Base-by-base conservation (phyloP, 768 basidiomycete genomes). In the Melanogaster broomeanus region DNA sequence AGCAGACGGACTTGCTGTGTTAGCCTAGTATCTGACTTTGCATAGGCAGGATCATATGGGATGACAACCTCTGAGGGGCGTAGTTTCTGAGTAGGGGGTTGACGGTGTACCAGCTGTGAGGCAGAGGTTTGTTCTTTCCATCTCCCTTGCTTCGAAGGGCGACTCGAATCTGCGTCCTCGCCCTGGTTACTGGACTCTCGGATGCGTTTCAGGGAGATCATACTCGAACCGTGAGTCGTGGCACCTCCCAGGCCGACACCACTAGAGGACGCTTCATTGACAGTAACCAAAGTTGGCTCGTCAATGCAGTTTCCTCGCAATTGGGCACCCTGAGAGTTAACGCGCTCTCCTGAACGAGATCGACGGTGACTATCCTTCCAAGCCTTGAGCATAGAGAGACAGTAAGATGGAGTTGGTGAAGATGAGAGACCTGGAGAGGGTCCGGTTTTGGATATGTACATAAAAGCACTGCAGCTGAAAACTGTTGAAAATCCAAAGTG, bases 1-100 rank as follows among this genome's bases (percentile, higher is more conserved):
- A 82, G 61, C 42, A 69, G 68, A 42, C 70, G 77, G 43, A 88
- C 69, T 39, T 76, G 68, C 50, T 76, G 75, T 45, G 75, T 72
- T 33, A 87, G 66, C 33, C 63, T 64, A 37, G 76, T 78, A 37
- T 74, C 77, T 11, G 61, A 58, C 7, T 61, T 57, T 24, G 65
- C 55, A n/a, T 59, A 50, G 9, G 68, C 56, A 18, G 71, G 51
- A 37, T 82, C 80, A 52, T 85, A 88, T 25, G 77, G 67, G 24
- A 87, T 66, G 19, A 87, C 77, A 3, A 78, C 52, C 60, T 87
- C 84, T 24, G 61, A 67, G 12, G 82, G 81, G 16, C 64, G 63
- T 58, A 75, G 70, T 25, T 66, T 35, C 66, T 64, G 27, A 68
- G 63, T 54, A 68, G 63, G 43, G 67, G 67, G 34, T n/a, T 75